Percentiles rank a stretch among this genome's conserved stretches.
Conservation (phyloP, 768 basidiomycete species). For the Russula virescens region DNA sequence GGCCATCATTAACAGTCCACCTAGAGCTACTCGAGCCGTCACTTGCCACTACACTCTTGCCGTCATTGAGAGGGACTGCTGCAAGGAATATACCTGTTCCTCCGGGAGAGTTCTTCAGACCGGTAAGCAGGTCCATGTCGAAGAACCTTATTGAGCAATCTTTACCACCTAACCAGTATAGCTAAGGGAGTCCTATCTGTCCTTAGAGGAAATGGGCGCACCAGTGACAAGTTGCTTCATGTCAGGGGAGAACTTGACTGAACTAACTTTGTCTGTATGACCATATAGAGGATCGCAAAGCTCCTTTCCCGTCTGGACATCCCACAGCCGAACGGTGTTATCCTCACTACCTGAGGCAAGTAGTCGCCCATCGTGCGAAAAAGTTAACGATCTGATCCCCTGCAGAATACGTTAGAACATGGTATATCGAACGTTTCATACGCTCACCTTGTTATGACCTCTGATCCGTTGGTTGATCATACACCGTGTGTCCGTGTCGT, state of each 20-base stretch:
- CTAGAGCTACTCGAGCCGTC: conserved; percentile 3
- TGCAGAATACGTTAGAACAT: neutral
- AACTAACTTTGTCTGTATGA: conserved; percentile 6
- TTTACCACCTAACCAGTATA: conserved; percentile 8
- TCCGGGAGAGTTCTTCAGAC: neutral
- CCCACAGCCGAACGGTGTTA: conserved; percentile 12
- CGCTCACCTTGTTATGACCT: conserved; percentile 11
- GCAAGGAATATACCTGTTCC: conserved; percentile 9
- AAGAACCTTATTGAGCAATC: conserved; percentile 12
- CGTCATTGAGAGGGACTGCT: neutral
- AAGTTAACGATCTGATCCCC: conserved; percentile 7
- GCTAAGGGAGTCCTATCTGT: too few species aligned
- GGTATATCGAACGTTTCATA: neutral
- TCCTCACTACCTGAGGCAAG: conserved; percentile 14
- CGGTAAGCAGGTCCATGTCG: conserved; percentile 16
- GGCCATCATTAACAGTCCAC: conserved; percentile 2
- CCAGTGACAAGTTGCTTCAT: conserved; percentile 18
- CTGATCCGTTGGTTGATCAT: conserved; percentile 1
- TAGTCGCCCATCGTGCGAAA: conserved; percentile 9
- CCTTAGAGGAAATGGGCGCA: neutral
- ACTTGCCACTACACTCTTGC: neutral
- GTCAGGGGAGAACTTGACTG: conserved; percentile 21
- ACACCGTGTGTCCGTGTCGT: conserved; percentile 4
- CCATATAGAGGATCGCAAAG: conserved; percentile 14
- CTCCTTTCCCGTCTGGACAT: conserved; percentile 11